phyloP scores from a whole-genome alignment of 2,329 filamentous ascomycete species.

The Cladosporium sp. region DNA sequence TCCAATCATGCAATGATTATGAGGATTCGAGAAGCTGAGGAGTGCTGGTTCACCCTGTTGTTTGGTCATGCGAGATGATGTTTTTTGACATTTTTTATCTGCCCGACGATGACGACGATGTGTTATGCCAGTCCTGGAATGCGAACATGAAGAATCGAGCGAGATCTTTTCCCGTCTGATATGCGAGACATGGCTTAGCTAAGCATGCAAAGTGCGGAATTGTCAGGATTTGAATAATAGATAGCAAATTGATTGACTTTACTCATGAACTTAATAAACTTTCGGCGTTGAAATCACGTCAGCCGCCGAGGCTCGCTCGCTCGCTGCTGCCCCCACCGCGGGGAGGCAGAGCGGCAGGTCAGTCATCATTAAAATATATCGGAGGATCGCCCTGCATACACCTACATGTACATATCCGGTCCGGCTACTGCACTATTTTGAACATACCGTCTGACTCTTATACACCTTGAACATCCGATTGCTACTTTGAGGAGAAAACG shows the following conservation, averaged over 20 bases:
- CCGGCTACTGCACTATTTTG: background rate
- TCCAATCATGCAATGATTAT: too few relatives aligned
- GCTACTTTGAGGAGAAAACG: background rate
- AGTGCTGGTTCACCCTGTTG: background rate
- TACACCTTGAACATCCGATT: too few relatives aligned
- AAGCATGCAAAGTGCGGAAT: background rate
- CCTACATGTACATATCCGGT: background rate
- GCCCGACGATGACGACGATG: too few relatives aligned
- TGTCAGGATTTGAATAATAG: background rate
- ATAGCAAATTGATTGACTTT: conserved; percentile 8
- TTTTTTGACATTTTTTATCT: too few relatives aligned
- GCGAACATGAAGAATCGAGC: background rate
- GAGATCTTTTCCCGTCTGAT: background rate
- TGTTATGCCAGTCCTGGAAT: too few relatives aligned
- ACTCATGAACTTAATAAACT: background rate
- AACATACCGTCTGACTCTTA: background rate
- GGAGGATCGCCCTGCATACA: conserved; percentile 9
- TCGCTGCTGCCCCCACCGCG: background rate
- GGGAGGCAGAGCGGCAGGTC: background rate
- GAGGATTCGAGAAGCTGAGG: too few relatives aligned
- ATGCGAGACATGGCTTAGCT: background rate
- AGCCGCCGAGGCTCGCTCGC: background rate
- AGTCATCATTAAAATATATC: conserved; percentile 11
- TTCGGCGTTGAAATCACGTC: conserved; percentile 12
- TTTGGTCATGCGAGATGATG: background rate